phyloP scores from a whole-genome alignment of 225 moss, liverwort and hornwort species.

The Marchantia paleacea region DNA sequence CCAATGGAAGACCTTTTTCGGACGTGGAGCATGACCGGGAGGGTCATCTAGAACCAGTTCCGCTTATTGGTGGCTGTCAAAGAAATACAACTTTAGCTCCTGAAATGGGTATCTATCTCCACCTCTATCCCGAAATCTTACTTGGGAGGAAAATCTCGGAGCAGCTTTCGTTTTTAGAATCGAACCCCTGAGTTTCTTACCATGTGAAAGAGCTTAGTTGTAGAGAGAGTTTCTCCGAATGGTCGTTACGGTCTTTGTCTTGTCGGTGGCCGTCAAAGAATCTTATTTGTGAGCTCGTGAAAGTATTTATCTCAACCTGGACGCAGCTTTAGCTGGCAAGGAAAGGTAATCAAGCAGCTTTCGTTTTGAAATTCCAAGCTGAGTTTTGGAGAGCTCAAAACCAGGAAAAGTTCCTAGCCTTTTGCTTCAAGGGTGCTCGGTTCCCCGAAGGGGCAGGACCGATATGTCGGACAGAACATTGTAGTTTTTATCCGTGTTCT shows the following conservation, averaged over 20 bases:
- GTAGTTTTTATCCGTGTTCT: too few species aligned
- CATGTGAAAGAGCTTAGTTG: not conserved
- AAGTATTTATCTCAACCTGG: not conserved
- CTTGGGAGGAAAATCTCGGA: not conserved
- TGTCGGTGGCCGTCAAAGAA: not conserved
- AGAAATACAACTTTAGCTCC: slow-evolving; percentile 35
- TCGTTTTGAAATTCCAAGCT: not conserved
- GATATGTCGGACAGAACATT: too few species aligned
- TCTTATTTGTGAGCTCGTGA: not conserved
- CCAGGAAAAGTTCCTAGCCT: too few species aligned
- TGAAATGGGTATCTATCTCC: slow-evolving; percentile 37
- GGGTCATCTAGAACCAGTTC: slow-evolving; percentile 31
- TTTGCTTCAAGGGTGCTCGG: too few species aligned
- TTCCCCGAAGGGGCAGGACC: too few species aligned
- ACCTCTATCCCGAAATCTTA: not conserved
- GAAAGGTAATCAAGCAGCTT: not conserved
- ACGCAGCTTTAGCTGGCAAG: not conserved
- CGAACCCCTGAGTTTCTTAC: not conserved
- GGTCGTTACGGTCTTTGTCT: not conserved
- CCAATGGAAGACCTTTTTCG: slow-evolving; percentile 32
- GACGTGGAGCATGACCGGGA: slow-evolving; percentile 40
- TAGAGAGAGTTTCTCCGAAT: not conserved
- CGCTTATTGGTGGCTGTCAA: slow-evolving; percentile 32
- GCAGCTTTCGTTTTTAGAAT: not conserved
- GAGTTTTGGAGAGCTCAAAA: too few species aligned